Evolutionary conservation across 768 basidiomycete species (phyloP), one percentile per base, ranked within the genome.

Genomic region (Panaeolus papilionaceus): DNA sequence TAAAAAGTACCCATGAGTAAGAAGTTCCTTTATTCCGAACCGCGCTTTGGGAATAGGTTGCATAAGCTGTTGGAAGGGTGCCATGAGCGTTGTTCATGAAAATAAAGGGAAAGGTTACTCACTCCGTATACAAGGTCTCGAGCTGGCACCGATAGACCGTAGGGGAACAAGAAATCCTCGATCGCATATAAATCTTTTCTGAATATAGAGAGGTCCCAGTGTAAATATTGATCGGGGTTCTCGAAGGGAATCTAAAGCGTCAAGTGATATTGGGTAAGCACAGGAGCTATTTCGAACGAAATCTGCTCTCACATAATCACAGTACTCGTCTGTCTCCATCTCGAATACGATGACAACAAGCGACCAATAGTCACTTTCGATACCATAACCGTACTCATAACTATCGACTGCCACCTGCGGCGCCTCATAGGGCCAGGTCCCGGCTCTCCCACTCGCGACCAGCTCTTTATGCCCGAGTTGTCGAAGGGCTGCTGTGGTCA

Each of bases 71-170:
- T 14, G 49, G 18, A 20, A 47, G 9, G 20, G 4, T 51, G 20
- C 23, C 9, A 14, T 51, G 5, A 51, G 49, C 10, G 23, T 51
- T 1, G 20, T 51, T 5, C 2, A 14, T 3, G 26, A 2, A 23
- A 51, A 51, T 10, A 23, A 10, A 11, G 26, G 23, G 6, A 26
- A 26, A 1, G 8, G 11, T 51, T 5, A 51, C 54, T 14, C 2
- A 58, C 54, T 11, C 54, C 54, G 54, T 12, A 58, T 33, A 58
- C 26, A 2, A 58, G 26, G 33, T 58, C 54, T 58, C 54, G 54
- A 33, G 54, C 54, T 4, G 10, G 54, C 12, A 58, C 8, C 1
- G 28, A 58, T 6, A 58, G 54, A 6, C 33, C 33, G 14, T 58
- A 4, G 3, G 4, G 26, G 2, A 3, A 16, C 7, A 58, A 28